A percentile compares a stretch with the other conserved stretches of the same genome.
These are phyloP conservation scores for Zymoseptoria tritici DNA, from an alignment of 2,329 filamentous ascomycete species.

Conservation along the genomic window DNA sequence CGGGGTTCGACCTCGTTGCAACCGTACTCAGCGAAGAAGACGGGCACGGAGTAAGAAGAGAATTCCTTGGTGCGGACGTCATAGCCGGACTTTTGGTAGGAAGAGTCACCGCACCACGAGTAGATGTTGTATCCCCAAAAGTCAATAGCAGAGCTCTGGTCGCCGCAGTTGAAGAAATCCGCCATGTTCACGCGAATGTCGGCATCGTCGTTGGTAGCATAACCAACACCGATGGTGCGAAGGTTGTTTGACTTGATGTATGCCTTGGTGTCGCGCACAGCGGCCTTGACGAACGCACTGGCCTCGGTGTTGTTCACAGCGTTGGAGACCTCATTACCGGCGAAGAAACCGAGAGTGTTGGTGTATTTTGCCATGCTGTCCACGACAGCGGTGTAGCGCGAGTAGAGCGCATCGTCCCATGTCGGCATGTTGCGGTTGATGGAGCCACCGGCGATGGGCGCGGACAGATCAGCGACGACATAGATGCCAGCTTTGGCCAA, in stretches of 20 bases:
- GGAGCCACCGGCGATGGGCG: slow-evolving; percentile 59
- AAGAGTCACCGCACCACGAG: slow-evolving; percentile 91
- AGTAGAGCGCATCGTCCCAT: slow-evolving; percentile 73
- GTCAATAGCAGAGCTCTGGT: slow-evolving; percentile 63
- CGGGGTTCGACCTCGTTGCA: slow-evolving; percentile 73
- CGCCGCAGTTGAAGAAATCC: slow-evolving; percentile 90
- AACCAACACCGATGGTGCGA: slow-evolving; percentile 79
- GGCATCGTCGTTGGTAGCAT: slow-evolving; percentile 89
- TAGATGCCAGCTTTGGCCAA: slow-evolving; percentile 86
- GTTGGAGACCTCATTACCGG: slow-evolving; percentile 95
- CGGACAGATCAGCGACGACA: slow-evolving; percentile 81
- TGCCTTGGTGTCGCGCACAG: slow-evolving; percentile 89
- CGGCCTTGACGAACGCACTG: slow-evolving; percentile 93
- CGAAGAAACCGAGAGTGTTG: slow-evolving; percentile 96
- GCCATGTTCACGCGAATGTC: slow-evolving; percentile 75
- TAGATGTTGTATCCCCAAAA: slow-evolving; percentile 99
- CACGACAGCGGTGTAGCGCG: slow-evolving; percentile 75
- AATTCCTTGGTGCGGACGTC: slow-evolving; percentile 79
- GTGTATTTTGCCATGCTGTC: slow-evolving; percentile 74
- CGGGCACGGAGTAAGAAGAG: slow-evolving; percentile 78
- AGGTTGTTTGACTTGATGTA: slow-evolving; percentile 79
- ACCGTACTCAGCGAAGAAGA: slow-evolving; percentile 98
- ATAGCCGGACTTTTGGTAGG: slow-evolving; percentile 70
- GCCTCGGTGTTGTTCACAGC: slow-evolving; percentile 78
- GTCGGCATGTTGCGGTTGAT: slow-evolving; percentile 74